These are phyloP conservation scores for Melanopsichium pennsylvanicum DNA, from an alignment of 1,284 basidiomycete species.

Conservation along the genomic window DNA sequence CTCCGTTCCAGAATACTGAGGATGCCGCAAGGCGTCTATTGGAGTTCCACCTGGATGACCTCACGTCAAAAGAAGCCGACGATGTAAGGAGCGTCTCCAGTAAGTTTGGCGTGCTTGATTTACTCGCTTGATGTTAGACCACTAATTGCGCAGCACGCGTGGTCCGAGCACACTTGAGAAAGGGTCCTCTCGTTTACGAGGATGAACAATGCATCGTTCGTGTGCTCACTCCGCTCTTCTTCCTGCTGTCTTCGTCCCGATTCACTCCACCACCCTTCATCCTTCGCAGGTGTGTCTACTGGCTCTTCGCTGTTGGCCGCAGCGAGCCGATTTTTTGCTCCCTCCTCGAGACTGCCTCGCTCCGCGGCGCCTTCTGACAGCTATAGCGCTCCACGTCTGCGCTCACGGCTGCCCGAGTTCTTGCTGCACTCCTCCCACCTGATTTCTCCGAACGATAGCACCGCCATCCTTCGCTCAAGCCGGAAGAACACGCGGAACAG, in stretches of 20 bases:
- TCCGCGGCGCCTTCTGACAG: not conserved
- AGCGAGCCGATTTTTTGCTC: slow-evolving; percentile 7
- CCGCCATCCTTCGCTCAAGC: too few species aligned
- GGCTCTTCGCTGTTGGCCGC: slow-evolving; percentile 7
- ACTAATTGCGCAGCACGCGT: not conserved
- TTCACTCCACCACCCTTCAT: too few species aligned
- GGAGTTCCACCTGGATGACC: slow-evolving; percentile 6
- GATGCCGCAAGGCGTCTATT: slow-evolving; percentile 8
- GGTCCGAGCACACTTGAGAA: slow-evolving; percentile 11
- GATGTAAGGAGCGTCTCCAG: slow-evolving; percentile 7
- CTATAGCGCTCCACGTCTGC: not conserved
- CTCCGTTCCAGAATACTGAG: not conserved
- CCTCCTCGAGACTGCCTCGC: not conserved
- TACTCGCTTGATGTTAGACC: not conserved
- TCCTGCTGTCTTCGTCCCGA: not conserved
- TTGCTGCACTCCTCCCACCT: slow-evolving; percentile 21
- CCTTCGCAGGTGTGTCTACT: not conserved
- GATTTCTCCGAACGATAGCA: slow-evolving; percentile 19
- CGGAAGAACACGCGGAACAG: not conserved
- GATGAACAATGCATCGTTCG: slow-evolving; percentile 1
- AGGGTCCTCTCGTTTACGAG: slow-evolving; percentile 8
- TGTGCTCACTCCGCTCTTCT: not conserved
- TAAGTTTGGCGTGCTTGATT: slow-evolving; percentile 2
- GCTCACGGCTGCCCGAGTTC: slow-evolving; percentile 12
- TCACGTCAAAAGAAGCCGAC: not conserved